phyloP scores from a whole-genome alignment of 495 filamentous ascomycete genomes.

The Aspergillus cristatus region DNA sequence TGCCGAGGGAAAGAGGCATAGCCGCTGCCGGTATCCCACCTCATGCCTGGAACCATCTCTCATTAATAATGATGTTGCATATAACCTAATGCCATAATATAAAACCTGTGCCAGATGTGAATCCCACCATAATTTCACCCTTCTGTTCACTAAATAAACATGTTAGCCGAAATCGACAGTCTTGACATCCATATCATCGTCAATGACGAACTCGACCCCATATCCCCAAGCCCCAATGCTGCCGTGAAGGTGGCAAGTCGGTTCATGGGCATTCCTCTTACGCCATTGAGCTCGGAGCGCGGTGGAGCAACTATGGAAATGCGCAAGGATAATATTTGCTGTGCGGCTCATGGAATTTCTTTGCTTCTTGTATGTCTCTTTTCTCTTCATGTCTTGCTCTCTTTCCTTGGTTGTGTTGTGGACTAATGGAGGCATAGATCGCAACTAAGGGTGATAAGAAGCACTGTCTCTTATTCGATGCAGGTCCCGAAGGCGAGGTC shows the following conservation, averaged over 20 bases:
- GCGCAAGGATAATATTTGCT: constrained; percentile 35
- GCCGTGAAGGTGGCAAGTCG: constrained; percentile 5
- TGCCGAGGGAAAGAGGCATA: no score
- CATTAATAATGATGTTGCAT: no score
- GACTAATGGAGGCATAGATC: constrained; percentile 12
- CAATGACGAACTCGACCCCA: constrained; percentile 7
- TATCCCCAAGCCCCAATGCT: constrained; percentile 3
- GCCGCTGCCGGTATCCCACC: no score
- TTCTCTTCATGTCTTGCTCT: neutral
- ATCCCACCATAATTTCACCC: no score
- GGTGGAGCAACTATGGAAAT: constrained; percentile 24
- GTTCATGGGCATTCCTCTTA: constrained; percentile 8
- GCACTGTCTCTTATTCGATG: constrained; percentile 36
- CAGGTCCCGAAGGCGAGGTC: constrained; percentile 34
- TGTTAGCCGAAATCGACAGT: constrained; percentile 4
- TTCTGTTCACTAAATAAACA: no score
- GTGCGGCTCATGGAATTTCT: constrained; percentile 36
- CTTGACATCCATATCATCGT: constrained; percentile 5
- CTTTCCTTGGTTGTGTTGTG: no score
- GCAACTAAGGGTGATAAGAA: constrained; percentile 24
- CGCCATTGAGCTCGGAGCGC: constrained; percentile 4
- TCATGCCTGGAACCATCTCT: no score
- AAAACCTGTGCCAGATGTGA: no score
- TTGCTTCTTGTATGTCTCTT: constrained; percentile 21
- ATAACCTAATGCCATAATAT: no score